These are phyloP conservation scores for Ceratobasidium sp. DNA, from an alignment of 1,284 basidiomycete genomes.

Conservation along the genomic window DNA sequence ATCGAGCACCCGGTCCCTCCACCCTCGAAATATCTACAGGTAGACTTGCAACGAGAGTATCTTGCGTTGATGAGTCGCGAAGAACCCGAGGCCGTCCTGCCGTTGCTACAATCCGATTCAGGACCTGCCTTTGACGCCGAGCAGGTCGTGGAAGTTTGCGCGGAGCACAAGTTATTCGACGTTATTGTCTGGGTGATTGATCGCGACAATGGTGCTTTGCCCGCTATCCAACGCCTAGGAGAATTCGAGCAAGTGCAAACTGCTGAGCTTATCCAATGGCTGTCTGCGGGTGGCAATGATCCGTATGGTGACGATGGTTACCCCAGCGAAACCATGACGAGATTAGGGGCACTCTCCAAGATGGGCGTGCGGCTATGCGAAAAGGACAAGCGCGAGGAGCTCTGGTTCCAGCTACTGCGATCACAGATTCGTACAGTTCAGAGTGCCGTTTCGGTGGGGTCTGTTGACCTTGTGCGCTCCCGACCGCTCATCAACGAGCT, in stretches of 20 bases:
- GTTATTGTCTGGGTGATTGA: slow-evolving; percentile 88
- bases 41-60: slow-evolving; percentile 68
- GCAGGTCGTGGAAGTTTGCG: slow-evolving; percentile 73
- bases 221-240: slow-evolving; percentile 77
- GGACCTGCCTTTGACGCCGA: slow-evolving; percentile 70
- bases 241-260: slow-evolving; percentile 71
- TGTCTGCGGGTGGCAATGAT: slow-evolving; percentile 56
- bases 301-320: slow-evolving; percentile 54
- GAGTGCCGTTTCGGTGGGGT: slow-evolving; percentile 52
- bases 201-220: slow-evolving; percentile 70
- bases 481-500: slow-evolving; percentile 56
- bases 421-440: slow-evolving; percentile 87
- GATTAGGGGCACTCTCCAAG: slow-evolving; percentile 64
- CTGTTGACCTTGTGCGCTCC: slow-evolving; percentile 48
- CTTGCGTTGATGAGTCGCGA: slow-evolving; percentile 79
- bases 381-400: slow-evolving; percentile 69
- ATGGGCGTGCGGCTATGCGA: slow-evolving; percentile 76
- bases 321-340: slow-evolving; percentile 58
- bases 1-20: slow-evolving; percentile 51
- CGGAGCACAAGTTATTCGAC: slow-evolving; percentile 75
- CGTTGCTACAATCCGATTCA: slow-evolving; percentile 74
- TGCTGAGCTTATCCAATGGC: slow-evolving; percentile 63
- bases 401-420: slow-evolving; percentile 90
- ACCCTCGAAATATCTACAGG: slow-evolving; percentile 62
- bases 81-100: slow-evolving; percentile 75